Evolutionary conservation across 140 eudicot genomes (phyloP), one percentile per base, ranked within the genome.

Genomic region (Senecio squalidus): DNA sequence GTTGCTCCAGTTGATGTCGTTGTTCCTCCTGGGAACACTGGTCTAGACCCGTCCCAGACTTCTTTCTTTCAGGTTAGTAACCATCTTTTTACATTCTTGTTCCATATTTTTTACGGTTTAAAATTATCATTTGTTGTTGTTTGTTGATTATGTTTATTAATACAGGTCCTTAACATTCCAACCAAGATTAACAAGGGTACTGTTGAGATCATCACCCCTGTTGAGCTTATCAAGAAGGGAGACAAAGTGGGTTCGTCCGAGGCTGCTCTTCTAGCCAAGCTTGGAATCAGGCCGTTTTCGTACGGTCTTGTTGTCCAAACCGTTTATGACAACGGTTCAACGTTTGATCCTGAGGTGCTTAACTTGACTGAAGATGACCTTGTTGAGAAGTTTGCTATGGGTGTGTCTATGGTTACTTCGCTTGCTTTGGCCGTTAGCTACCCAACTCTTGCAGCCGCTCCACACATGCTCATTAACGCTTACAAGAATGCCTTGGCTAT

Each of bases 21-120:
- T 39, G 95, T 91, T 13, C 91, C 95, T 4, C 97, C 97, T 23
- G 97, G 97, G 28, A 89, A 85, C 81, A 89, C 97, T 62, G 97
- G 96, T n/a, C n/a, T n/a, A n/a, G n/a, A n/a, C n/a, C n/a, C n/a
- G n/a, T n/a, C n/a, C n/a, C n/a, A n/a, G n/a, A n/a, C n/a, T n/a
- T n/a, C n/a, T n/a, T n/a, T n/a, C n/a, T n/a, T n/a, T n/a, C n/a
- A n/a, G n/a, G n/a, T 80, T 6, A 20, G 4, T 21, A 55, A 7
- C 13, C 0, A 0, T 43, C 0, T 5, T 4, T 34, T 1, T 40
- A 14, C 5, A 0, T 0, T n/a, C 9, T 8, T 26, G 36, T 7
- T n/a, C n/a, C n/a, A n/a, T n/a, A n/a, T n/a, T n/a, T n/a, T n/a
- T n/a, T n/a, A n/a, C n/a, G n/a, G n/a, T n/a, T n/a, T n/a, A n/a